A percentile compares a stretch with the other conserved stretches of the same genome.
Conservation (phyloP, 2,329 filamentous ascomycete species). For the Scytalidium lignicola region DNA sequence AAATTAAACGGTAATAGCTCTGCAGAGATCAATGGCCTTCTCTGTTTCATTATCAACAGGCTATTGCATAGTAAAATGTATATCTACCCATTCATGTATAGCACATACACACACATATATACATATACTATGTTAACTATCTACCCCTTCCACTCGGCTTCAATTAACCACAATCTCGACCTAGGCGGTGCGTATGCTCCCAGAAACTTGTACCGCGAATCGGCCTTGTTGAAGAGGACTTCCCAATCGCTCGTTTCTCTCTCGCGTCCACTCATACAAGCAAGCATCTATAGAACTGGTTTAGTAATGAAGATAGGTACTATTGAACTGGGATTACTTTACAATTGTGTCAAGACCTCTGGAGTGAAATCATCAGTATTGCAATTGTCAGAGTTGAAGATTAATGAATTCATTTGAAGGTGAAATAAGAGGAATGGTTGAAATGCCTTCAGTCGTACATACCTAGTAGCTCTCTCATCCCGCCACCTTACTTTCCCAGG, state of each 20-base stretch:
- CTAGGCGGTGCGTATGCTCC: conserved; percentile 15
- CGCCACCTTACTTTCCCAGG: conserved; percentile 8
- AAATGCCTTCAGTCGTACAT: too few species aligned
- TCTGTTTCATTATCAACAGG: too few species aligned
- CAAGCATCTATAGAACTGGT: conserved; percentile 43
- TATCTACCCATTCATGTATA: too few species aligned
- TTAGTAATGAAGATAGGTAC: conserved; percentile 29
- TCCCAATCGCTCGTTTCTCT: conserved; percentile 42
- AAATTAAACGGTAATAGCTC: too few species aligned
- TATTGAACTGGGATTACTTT: neutral
- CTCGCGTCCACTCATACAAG: conserved; percentile 45
- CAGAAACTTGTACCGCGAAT: conserved; percentile 33
- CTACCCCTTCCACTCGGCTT: conserved; percentile 31
- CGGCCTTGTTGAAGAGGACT: conserved; percentile 39
- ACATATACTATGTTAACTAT: too few species aligned
- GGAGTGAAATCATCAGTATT: neutral
- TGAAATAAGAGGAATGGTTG: too few species aligned
- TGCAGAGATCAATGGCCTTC: too few species aligned
- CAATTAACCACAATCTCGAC: conserved; percentile 54
- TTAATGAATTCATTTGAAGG: too few species aligned
- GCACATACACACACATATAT: too few species aligned
- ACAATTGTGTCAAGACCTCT: neutral
- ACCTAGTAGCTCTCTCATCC: conserved; percentile 34
- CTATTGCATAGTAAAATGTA: too few species aligned
- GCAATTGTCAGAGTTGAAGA: too few species aligned